Conservation (phyloP, 495 filamentous ascomycete species). For the Bathelium albidoporum region DNA sequence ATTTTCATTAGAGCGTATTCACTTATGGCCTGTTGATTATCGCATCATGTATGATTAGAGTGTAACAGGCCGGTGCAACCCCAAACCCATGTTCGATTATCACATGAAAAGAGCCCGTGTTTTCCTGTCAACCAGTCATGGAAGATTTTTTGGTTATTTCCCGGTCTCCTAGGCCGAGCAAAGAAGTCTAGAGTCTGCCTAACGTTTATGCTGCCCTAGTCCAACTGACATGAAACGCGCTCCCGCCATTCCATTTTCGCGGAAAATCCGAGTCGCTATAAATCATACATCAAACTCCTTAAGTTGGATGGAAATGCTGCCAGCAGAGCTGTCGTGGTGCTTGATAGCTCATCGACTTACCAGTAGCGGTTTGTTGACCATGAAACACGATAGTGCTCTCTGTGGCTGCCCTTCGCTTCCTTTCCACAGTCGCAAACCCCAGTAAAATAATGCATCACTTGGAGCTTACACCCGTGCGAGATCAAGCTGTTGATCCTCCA, state of each 20-base stretch:
- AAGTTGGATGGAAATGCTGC: not conserved
- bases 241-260: not conserved
- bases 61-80: too few relatives aligned
- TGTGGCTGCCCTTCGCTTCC: not conserved
- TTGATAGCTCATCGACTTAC: not conserved
- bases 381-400: too few relatives aligned
- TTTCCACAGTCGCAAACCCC: not conserved
- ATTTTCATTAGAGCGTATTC: too few relatives aligned
- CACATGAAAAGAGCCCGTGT: not conserved
- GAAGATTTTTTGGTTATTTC: not conserved
- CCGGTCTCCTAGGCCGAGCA: not conserved
- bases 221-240: not conserved
- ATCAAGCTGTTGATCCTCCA: constrained; percentile 7
- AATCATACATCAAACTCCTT: not conserved
- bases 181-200: not conserved
- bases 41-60: too few relatives aligned
- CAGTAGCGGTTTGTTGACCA: not conserved
- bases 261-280: not conserved
- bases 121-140: not conserved
- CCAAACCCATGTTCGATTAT: too few relatives aligned
- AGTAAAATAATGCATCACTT: not conserved
- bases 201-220: not conserved
- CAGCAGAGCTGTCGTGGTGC: not conserved
- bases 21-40: too few relatives aligned
- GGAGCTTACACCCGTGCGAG: not conserved